Evolutionary conservation across 2,329 filamentous ascomycete genomes (phyloP).

Genomic region (Domatiomyces globalis): DNA sequence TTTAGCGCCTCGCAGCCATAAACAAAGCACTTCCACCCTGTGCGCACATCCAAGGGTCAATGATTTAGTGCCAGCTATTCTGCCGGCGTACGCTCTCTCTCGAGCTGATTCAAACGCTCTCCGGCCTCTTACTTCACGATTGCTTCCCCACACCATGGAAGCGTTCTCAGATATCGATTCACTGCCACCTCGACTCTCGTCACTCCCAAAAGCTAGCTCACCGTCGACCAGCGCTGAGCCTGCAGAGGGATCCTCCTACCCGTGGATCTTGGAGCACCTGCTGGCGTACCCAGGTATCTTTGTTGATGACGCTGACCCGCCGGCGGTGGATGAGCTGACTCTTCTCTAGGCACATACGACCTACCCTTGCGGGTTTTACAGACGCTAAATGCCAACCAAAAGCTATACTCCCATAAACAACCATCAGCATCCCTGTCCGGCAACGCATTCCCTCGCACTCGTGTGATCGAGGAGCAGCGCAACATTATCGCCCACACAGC

Average conservation of each 20-base stretch:
- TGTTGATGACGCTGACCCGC: neutral
- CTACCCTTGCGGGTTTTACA: conserved; percentile 56
- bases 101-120: no score
- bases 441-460: conserved; percentile 18
- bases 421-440: conserved; percentile 25
- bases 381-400: conserved; percentile 43
- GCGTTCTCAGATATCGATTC: neutral
- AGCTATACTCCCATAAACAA: conserved; percentile 19
- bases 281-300: conserved; percentile 38
- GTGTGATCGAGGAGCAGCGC: conserved; percentile 14
- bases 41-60: no score
- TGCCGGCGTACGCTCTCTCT: no score
- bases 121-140: no score
- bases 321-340: neutral
- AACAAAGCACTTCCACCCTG: neutral
- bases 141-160: neutral
- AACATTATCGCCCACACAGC: conserved; percentile 19
- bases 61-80: no score
- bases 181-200: neutral
- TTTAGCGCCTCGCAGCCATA: neutral
- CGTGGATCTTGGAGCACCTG: conserved; percentile 46
- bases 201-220: neutral
- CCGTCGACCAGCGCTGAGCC: neutral
- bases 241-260: conserved; percentile 28
- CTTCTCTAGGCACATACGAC: conserved; percentile 40